Evolutionary conservation across 805 yeast genomes (phyloP), one percentile per base, ranked within the genome.

Genomic region (Ogataea dorogensis): DNA sequence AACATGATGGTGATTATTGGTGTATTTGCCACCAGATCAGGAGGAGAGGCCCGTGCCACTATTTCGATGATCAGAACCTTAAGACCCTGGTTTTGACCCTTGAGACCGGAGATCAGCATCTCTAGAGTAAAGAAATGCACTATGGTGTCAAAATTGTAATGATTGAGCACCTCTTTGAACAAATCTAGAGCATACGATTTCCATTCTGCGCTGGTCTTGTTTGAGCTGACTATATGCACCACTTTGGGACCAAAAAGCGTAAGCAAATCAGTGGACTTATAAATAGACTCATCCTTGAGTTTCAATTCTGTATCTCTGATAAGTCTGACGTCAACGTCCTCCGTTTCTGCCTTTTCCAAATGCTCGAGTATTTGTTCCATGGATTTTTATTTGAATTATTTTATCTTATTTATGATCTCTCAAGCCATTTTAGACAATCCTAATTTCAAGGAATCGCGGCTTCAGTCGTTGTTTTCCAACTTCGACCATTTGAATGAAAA

Each of bases 391-490:
- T 36, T 29, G 10, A 5, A 23, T 29, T 30, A 24, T 18, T 29
- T 28, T 25, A 19, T 19, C n/a, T 21, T 20, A 16, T 17, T 12
- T 12, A 31, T 28, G 28, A 12, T 36, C 14, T 20, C 42, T 7
- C n/a, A 34, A 5, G 5, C 36, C 8, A 50, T 52, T 14, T 28
- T 46, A 6, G 26, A 43, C 2, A 52, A 63, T 43, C 55, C 59
- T 7, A 53, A 50, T 7, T 72, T 72, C 53, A 61, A 66, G 8
- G 44, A 51, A 6, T 49, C 67, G 7, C 56, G 80, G 17, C 53
- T 70, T 21, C 53, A 59, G 5, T 73, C 79, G n/a, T 58, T 74
- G 27, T 74, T 63, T 41, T 69, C 77, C 2, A 70, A 73, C 43
- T 74, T 71, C 44, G 44, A 59, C 7, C 56, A 65, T n/a, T 56